phyloP scores from a whole-genome alignment of 441 rosid genomes.

The Croton laevigatus region DNA sequence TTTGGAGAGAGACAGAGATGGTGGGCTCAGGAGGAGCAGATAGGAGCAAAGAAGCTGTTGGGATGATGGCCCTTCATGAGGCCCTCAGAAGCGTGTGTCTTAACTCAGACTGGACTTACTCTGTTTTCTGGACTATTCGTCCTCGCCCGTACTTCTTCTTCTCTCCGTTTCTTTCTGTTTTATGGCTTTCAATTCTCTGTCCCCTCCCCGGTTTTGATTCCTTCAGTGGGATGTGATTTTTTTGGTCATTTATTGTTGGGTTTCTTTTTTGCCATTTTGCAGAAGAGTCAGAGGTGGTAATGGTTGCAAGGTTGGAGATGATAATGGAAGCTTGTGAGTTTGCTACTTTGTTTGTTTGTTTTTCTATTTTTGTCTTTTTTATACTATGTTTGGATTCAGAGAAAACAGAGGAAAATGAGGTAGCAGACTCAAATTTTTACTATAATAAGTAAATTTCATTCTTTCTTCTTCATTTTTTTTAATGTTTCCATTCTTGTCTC shows the following conservation, averaged over 20 bases:
- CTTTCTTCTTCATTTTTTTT: neutral
- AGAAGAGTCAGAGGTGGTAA: slow-evolving; percentile 97
- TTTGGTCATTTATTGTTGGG: neutral
- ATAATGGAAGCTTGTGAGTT: slow-evolving; percentile 96
- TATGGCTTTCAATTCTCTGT: slow-evolving; percentile 14
- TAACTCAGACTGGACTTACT: slow-evolving; percentile 97
- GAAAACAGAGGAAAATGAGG: slow-evolving; percentile 18
- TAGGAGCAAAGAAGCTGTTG: slow-evolving; percentile 98
- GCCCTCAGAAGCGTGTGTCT: slow-evolving; percentile 97
- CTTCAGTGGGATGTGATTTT: slow-evolving; percentile 23
- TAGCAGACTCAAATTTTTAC: slow-evolving; percentile 1
- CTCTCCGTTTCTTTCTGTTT: slow-evolving; percentile 7
- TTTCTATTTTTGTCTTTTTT: slow-evolving; percentile 6
- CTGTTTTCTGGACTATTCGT: slow-evolving; percentile 99
- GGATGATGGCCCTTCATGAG: slow-evolving; percentile 99
- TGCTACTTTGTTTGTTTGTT: neutral
- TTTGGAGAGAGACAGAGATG: slow-evolving; percentile 45
- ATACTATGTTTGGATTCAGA: slow-evolving; percentile 23
- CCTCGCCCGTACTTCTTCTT: slow-evolving; percentile 76
- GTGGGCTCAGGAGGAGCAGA: slow-evolving; percentile 97
- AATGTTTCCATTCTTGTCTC: neutral
- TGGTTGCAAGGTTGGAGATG: slow-evolving; percentile 97
- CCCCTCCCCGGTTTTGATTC: slow-evolving; percentile 23
- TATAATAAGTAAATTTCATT: neutral
- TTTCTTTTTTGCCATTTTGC: slow-evolving; percentile 25